Conservation (phyloP, 2,329 filamentous ascomycete genomes). For the Diplodia mutila region DNA sequence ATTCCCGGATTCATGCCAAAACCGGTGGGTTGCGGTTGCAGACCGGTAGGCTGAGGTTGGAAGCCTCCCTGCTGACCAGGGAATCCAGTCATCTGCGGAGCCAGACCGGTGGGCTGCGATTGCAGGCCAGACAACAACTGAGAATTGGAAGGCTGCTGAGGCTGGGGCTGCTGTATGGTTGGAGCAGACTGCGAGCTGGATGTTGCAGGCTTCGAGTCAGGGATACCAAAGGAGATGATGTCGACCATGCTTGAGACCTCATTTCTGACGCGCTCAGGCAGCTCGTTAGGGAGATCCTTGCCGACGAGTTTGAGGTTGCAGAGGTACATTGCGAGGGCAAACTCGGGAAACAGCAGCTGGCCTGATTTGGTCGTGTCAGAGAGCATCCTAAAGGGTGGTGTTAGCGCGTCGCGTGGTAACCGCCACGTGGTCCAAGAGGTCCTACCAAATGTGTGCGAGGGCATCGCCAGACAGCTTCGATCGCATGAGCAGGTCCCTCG, state of each 20-base stretch:
- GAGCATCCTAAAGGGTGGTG: constrained; percentile 66
- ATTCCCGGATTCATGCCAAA: constrained; percentile 65
- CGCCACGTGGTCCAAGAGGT: background rate
- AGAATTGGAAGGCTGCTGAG: constrained; percentile 70
- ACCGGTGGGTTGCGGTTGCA: constrained; percentile 72
- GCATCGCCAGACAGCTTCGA: constrained; percentile 87
- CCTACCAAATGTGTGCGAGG: constrained; percentile 89
- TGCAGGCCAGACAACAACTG: constrained; percentile 62
- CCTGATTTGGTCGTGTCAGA: constrained; percentile 96
- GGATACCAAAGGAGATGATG: constrained; percentile 93
- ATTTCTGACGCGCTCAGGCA: constrained; percentile 89
- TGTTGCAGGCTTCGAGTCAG: constrained; percentile 62
- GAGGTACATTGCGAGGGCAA: constrained; percentile 96
- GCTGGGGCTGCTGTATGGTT: constrained; percentile 54
- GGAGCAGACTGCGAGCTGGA: constrained; percentile 54
- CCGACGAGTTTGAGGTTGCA: constrained; percentile 92
- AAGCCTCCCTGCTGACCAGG: constrained; percentile 50
- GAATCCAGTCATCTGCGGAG: constrained; percentile 48
- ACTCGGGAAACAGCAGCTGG: constrained; percentile 95
- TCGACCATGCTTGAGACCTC: constrained; percentile 99
- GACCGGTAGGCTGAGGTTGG: constrained; percentile 49
- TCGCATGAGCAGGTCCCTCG: constrained; percentile 82
- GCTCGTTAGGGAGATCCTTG: constrained; percentile 71
- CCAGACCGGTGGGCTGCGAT: constrained; percentile 51
- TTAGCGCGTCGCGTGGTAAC: constrained; percentile 29